Conservation (phyloP, 2,329 filamentous ascomycete species). For the Cyphellophora attinorum region DNA sequence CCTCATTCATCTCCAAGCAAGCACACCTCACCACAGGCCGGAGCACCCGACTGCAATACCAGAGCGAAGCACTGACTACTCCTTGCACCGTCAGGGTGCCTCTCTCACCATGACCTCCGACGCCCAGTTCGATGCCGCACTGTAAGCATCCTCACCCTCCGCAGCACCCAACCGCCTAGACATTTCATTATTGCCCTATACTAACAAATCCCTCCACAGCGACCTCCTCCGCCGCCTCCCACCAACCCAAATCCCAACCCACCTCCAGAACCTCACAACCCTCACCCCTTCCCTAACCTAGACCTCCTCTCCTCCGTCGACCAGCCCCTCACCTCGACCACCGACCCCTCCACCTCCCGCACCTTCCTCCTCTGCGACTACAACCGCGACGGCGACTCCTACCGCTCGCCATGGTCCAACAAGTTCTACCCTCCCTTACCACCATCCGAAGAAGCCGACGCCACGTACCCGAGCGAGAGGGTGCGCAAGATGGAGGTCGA, state of each 20-base stretch:
- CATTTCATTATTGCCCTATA: conserved; percentile 17
- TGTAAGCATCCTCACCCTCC: conserved; percentile 27
- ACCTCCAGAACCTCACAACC: conserved; percentile 79
- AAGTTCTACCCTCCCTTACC: conserved; percentile 82
- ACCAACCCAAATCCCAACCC: conserved; percentile 79
- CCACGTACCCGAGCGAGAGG: conserved; percentile 78
- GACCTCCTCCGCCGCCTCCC: conserved; percentile 97
- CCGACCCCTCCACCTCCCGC: conserved; percentile 78
- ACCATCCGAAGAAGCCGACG: conserved; percentile 48
- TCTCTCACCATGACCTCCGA: conserved; percentile 21
- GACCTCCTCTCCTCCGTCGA: conserved; percentile 97
- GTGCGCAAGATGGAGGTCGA: conserved; percentile 89
- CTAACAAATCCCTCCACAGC: conserved; percentile 39
- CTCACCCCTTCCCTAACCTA: conserved; percentile 84
- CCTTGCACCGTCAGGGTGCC: too few relatives aligned
- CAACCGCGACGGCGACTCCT: conserved; percentile 96
- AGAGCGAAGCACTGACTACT: too few relatives aligned
- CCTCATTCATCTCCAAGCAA: too few relatives aligned
- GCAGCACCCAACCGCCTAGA: neutral
- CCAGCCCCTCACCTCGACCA: conserved; percentile 78
- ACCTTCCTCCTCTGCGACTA: conserved; percentile 99
- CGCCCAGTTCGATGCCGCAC: conserved; percentile 41
- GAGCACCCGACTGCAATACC: too few relatives aligned
- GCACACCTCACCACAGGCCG: too few relatives aligned
- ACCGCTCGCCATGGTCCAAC: conserved; percentile 98